phyloP scores from a whole-genome alignment of 208 protist genomes.

The Leishmania turanica region DNA sequence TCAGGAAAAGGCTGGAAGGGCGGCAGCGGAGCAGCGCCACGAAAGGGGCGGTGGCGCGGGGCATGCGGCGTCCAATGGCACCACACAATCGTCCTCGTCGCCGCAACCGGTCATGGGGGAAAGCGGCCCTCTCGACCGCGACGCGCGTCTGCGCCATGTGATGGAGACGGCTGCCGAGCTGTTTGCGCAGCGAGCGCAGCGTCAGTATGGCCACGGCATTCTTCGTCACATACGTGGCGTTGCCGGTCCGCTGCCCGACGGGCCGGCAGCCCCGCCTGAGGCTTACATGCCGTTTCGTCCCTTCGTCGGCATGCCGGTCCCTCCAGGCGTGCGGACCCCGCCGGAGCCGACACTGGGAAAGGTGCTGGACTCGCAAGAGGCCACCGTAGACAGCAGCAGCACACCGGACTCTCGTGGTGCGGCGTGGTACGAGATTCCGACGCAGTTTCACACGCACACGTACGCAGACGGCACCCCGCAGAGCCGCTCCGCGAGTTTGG shows the following conservation, averaged over 20 bases:
- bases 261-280: conserved; percentile 39
- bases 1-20: conserved; percentile 2
- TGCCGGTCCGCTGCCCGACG: conserved; percentile 8
- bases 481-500: conserved; percentile 22
- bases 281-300: conserved; percentile 81
- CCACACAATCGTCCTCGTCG: conserved; percentile 8
- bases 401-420: neutral
- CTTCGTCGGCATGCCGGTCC: conserved; percentile 53
- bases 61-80: neutral
- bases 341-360: conserved; percentile 45
- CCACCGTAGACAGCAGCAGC: conserved; percentile 16
- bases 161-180: conserved; percentile 59
- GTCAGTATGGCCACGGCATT: conserved; percentile 66
- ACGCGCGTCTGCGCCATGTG: conserved; percentile 62
- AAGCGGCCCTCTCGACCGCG: conserved; percentile 30
- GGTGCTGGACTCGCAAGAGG: conserved; percentile 18
- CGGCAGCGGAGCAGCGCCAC: neutral
- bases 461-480: conserved; percentile 36
- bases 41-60: neutral
- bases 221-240: conserved; percentile 41
- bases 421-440: conserved; percentile 12
- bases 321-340: conserved; percentile 59
- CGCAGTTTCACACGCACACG: conserved; percentile 27
- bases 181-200: conserved; percentile 46
- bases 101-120: neutral